Evolutionary conservation across 2,329 filamentous ascomycete genomes (phyloP).

Genomic region (Didymella pinodella): DNA sequence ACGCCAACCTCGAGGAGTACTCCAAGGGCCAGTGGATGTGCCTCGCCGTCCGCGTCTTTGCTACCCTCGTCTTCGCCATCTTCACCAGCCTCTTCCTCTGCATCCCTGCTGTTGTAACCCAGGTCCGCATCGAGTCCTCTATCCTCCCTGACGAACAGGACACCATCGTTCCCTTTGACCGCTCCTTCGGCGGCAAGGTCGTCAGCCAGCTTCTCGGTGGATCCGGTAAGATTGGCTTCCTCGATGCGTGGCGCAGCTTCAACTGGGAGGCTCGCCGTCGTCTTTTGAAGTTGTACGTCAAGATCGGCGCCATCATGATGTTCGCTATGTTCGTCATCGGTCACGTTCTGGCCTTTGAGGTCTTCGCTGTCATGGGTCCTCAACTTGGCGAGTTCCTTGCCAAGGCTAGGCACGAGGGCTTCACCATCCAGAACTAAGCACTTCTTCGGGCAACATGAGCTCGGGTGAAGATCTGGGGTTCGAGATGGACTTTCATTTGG

Average conservation of each 20-base stretch:
- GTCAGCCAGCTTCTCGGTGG: conserved; percentile 78
- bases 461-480: no score
- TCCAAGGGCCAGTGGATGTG: conserved; percentile 44
- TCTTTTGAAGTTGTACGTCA: conserved; percentile 76
- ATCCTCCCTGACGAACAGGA: conserved; percentile 83
- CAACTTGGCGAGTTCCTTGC: conserved; percentile 34
- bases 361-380: conserved; percentile 58
- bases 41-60: conserved; percentile 54
- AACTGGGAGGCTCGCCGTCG: conserved; percentile 75
- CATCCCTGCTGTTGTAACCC: conserved; percentile 79
- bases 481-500: neutral
- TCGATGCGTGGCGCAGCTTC: conserved; percentile 82
- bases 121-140: conserved; percentile 85
- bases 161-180: conserved; percentile 89
- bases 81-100: conserved; percentile 71
- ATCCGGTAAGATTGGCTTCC: conserved; percentile 72
- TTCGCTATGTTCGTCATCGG: conserved; percentile 58
- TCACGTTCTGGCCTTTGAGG: conserved; percentile 62
- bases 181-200: conserved; percentile 79
- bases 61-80: conserved; percentile 49
- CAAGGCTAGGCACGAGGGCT: conserved; percentile 29
- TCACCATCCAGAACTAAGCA: conserved; percentile 13
- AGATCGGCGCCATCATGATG: conserved; percentile 67
- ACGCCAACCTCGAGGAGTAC: conserved; percentile 45
- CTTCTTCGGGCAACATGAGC: neutral